Base-by-base conservation (phyloP, 257 asterid species). In the Rubia yunnanensis region DNA sequence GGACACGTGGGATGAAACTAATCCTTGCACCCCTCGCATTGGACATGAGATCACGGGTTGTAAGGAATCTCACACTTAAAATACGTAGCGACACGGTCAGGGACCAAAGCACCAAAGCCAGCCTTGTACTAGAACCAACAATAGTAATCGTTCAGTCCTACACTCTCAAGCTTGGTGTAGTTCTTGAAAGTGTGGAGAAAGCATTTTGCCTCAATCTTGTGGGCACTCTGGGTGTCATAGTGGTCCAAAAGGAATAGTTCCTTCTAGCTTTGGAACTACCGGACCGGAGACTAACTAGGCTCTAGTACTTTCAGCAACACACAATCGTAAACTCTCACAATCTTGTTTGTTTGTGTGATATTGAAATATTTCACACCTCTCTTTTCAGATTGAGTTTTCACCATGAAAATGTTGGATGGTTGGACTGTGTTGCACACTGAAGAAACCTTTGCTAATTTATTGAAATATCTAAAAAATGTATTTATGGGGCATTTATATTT, bases 1-100 rank as follows among this genome's bases (percentile, higher is more conserved):
- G 83, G 73, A 76, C 96, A 88, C 61, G 71, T 74, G 9, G 96
- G 96, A 80, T 88, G 96, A 75, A 73, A 88, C 96, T 94, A 88
- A 74, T 85, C 86, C 59, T 78, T 75, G 76, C 96, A 88, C n/a
- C 72, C 78, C 65, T 85, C 95, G 14, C 95, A 85, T 70, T 85
- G 87, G 39, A 84, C 81, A 88, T 84, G 44, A 85, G 60, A 53
- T 80, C 83, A 79, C 85, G 94, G 96, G 64, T 85, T 88, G 65
- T 85, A 87, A 0, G 95, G 92, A 83, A 77, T 72, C 83, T 85
- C 90, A 52, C 95, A 88, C 59, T 78, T 82, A 85, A 94, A 88
- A 64, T 84, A 86, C 94, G 83, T 89, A 63, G 82, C 84, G 59
- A 86, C 84, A 26, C 84, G 86, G 65, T 83, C 83, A 14, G 94